phyloP scores from a whole-genome alignment of 805 yeast species.

The Metschnikowia hibisci region DNA sequence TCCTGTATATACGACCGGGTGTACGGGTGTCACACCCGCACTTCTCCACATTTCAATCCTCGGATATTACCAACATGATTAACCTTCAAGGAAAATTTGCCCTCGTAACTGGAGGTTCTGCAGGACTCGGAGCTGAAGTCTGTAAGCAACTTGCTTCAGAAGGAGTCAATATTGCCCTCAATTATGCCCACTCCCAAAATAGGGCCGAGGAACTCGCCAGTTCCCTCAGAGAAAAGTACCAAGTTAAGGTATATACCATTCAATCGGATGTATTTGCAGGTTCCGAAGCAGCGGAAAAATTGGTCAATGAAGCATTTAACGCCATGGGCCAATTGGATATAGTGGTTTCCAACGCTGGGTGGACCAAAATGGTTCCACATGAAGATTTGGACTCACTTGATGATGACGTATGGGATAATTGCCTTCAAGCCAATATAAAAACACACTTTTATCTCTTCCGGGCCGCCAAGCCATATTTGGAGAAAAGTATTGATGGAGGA shows the following conservation, averaged over 20 bases:
- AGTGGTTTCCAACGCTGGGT: slow-evolving; percentile 36
- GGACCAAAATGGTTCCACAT: slow-evolving; percentile 31
- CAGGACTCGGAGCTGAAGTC: slow-evolving; percentile 34
- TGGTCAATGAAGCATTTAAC: slow-evolving; percentile 23
- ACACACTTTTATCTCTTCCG: slow-evolving; percentile 29
- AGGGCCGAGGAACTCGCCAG: slow-evolving; percentile 26
- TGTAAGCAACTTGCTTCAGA: slow-evolving; percentile 31
- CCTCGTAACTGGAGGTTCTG: slow-evolving; percentile 20
- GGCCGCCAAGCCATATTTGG: slow-evolving; percentile 24
- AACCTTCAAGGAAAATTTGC: slow-evolving; percentile 23
- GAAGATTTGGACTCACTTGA: slow-evolving; percentile 28
- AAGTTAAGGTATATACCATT: slow-evolving; percentile 17
- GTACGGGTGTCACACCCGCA: not conserved
- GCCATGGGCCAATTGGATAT: slow-evolving; percentile 32
- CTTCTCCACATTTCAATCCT: not conserved
- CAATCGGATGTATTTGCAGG: slow-evolving; percentile 25
- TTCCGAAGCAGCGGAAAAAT: slow-evolving; percentile 15
- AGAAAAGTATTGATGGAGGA: slow-evolving; percentile 22
- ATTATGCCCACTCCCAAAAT: slow-evolving; percentile 26
- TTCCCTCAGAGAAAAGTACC: slow-evolving; percentile 11
- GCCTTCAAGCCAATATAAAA: slow-evolving; percentile 26
- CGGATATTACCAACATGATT: slow-evolving; percentile 6
- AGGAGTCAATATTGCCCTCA: slow-evolving; percentile 31
- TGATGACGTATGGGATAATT: slow-evolving; percentile 30
- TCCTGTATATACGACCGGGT: not conserved